phyloP scores from a whole-genome alignment of 2,329 filamentous ascomycete species.

The Trichoderma lentiforme region DNA sequence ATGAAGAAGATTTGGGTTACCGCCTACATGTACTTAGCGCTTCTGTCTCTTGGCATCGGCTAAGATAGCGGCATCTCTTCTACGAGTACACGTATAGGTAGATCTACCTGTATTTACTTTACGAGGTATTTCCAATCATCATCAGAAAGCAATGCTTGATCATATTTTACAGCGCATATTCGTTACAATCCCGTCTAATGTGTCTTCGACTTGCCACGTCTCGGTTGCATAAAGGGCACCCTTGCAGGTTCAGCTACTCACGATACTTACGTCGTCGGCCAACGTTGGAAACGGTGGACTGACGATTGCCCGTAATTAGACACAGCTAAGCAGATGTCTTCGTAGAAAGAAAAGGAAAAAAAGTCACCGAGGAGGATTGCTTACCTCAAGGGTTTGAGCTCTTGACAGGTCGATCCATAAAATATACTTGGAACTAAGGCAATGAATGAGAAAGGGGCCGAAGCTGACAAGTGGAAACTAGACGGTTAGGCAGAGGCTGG shows the following conservation, averaged over 20 bases:
- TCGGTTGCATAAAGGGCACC: rapidly evolving
- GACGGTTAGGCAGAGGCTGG: neutral
- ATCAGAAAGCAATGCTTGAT: neutral
- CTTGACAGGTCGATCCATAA: neutral
- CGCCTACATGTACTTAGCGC: too few species aligned
- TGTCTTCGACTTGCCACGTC: neutral
- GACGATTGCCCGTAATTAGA: neutral
- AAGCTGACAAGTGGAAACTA: neutral
- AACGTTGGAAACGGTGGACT: neutral
- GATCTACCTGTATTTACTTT: neutral
- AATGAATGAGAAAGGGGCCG: neutral
- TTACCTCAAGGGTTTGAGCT: neutral
- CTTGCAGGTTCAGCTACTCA: neutral
- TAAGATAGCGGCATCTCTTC: neutral
- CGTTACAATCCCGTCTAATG: neutral
- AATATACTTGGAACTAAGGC: neutral
- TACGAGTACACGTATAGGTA: too few species aligned
- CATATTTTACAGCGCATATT: neutral
- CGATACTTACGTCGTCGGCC: neutral
- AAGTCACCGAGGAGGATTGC: neutral
- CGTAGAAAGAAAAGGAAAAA: neutral
- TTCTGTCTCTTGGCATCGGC: neutral
- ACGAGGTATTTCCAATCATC: neutral
- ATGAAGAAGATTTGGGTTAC: neutral
- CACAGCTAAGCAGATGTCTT: neutral